Base-by-base conservation (phyloP, 345 rosid genomes). In the Xanthoceras sorbifolium region DNA sequence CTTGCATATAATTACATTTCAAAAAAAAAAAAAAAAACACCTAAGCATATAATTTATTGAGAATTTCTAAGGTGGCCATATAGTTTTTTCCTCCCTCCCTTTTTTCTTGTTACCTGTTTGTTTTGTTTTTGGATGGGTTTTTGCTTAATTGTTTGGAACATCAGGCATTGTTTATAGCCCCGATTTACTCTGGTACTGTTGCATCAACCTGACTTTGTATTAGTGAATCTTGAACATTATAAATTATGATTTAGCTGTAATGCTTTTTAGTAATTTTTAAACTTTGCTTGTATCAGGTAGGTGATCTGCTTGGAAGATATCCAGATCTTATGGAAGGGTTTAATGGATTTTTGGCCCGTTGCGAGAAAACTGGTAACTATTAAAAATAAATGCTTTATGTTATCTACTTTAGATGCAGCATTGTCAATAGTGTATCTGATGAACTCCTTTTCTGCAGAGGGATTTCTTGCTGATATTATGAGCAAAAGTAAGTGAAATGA, bases 251-350 rank as follows among this genome's bases (percentile, higher is more conserved):
- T 55, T 60, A 71, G 46, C 6, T 71, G 66, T 28, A 50, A 73
- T 67, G 23, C 52, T 71, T 42, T n/a, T 28, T 60, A 75, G 55
- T 78, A 67, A 78, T 66, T 64, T 32, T 65, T 36, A 73, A 26
- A 44, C 46, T 71, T 71, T 84, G 63, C 71, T 70, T 84, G 83
- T 75, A 36, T 65, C 86, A 94, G 98, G 90, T 90, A 36, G 82
- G 85, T 3, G 92, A 86, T 86, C 82, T 96, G 79, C 88, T 95
- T 77, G 97, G 91, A 86, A 85, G 77, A 74, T 83, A 90, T 89
- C 91, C 88, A n/a, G 99, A 90, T 74, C 91, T 93, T 76, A 89
- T 93, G 90, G 99, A 87, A 38, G 94, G 88, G 64, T 90, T 95
- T 84, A 84, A 82, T 85, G 96, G 88, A 63, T 92, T 95, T 88